Base-by-base conservation (phyloP, 306 rosid species). In the Trifolium repens region DNA sequence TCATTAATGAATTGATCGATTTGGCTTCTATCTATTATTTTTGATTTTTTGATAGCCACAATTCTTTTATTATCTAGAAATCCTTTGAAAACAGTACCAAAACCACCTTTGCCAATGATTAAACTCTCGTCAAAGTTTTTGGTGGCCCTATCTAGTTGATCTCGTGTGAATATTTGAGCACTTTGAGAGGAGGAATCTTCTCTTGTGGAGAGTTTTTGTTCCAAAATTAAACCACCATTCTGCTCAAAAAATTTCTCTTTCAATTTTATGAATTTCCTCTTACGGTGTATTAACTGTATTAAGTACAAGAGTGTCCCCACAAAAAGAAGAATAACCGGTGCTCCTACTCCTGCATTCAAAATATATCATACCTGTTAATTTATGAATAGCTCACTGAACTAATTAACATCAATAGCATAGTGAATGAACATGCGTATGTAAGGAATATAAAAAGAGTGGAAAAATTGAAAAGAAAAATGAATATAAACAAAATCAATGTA, bases 1-100 rank as follows among this genome's bases (percentile, higher is more conserved):
- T 88, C 88, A 13, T 88, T 84, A 0, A 84, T 80, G 74, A 88
- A 88, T 57, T 86, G 84, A 40, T 75, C 16, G 1, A 50, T 79
- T 71, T 84, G 89, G 52, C 60, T 81, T 3, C 61, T 67, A 27
- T 85, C 78, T 2, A 58, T 49, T 13, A 77, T 19, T 63, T 55
- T 88, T 17, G 88, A 82, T 68, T 84, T 84, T 57, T 88, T 86
- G 15, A 88, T 53, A 24, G 92, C 89, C 0, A 84, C 81, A 0
- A 14, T 32, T 8, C 2, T 61, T 3, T 78, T 68, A 0, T 84
- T 42, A 0, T 13, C 2, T 1, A 88, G 24, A 2, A 30, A 1
- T 24, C 88, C 88, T 66, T 74, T 81, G 61, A 54, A 88, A 42
- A 83, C 85, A 0, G 70, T 81, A 2, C 85, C 89, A 15, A 15